These are phyloP conservation scores for Fusarium sp. DNA, from an alignment of 2,329 filamentous ascomycete genomes.

Conservation along the genomic window DNA sequence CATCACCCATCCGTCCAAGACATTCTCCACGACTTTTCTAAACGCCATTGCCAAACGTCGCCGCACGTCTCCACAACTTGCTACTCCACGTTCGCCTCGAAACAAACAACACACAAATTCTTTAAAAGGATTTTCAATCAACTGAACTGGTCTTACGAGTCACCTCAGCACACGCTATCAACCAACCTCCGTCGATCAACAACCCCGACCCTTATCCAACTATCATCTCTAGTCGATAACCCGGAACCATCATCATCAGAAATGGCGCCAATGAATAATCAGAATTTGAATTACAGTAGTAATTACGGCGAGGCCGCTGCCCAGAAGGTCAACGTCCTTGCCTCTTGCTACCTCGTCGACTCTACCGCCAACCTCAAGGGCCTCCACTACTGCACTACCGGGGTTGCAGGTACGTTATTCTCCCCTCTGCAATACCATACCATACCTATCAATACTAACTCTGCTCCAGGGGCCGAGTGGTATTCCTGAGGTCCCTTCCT, in stretches of 20 bases:
- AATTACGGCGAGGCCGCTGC: conserved; percentile 78
- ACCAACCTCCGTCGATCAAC: conserved; percentile 21
- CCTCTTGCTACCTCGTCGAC: conserved; percentile 91
- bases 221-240: conserved; percentile 33
- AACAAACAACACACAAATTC: conserved; percentile 3
- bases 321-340: conserved; percentile 80
- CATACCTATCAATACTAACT: conserved; percentile 22
- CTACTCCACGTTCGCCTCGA: conserved; percentile 1
- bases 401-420: conserved; percentile 74
- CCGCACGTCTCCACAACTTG: conserved; percentile 1
- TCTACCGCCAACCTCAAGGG: conserved; percentile 77
- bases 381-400: conserved; percentile 96
- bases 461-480: conserved; percentile 79
- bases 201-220: conserved; percentile 11
- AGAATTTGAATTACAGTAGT: conserved; percentile 76
- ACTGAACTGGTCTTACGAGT: conserved; percentile 5
- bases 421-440: neutral
- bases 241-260: conserved; percentile 43
- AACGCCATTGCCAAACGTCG: conserved; percentile 9
- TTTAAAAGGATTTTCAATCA: conserved; percentile 8
- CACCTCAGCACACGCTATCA: conserved; percentile 10
- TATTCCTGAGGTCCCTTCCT: conserved; percentile 92
- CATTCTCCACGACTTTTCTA: conserved; percentile 11
- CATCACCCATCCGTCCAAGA: neutral
- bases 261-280: conserved; percentile 78